These are phyloP conservation scores for Macrotyloma uniflorum DNA, from an alignment of 306 rosid species.

Conservation along the genomic window DNA sequence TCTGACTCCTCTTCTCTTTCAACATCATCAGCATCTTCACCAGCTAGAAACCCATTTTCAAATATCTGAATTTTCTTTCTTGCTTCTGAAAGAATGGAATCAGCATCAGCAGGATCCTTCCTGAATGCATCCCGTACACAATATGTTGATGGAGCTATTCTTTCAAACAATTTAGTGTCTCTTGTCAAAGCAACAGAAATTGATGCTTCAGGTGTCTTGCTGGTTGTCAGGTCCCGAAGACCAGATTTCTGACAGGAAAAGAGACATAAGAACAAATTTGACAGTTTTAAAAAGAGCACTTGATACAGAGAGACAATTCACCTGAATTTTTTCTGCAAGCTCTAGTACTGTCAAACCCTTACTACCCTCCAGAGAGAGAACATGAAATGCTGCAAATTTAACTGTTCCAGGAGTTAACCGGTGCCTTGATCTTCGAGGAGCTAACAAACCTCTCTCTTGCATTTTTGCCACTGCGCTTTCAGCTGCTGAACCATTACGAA, in stretches of 20 bases:
- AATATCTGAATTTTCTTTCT: conserved; percentile 94
- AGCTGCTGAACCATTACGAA: conserved; percentile 97
- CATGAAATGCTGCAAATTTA: conserved; percentile 98
- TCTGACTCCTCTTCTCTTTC: conserved; percentile 94
- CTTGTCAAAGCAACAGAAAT: conserved; percentile 99
- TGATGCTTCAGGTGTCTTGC: conserved; percentile 99
- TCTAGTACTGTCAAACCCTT: conserved; percentile 90
- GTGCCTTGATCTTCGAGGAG: conserved; percentile 91
- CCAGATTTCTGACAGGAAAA: conserved; percentile 80
- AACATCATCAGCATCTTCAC: conserved; percentile 88
- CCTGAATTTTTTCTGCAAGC: conserved; percentile 99
- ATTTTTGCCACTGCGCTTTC: conserved; percentile 89
- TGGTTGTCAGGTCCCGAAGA: conserved; percentile 95
- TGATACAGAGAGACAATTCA: conserved; percentile 32
- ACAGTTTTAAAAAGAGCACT: conserved; percentile 7
- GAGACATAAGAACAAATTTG: conserved; percentile 25
- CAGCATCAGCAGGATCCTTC: conserved; percentile 94
- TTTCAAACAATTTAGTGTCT: conserved; percentile 97
- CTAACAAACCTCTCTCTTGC: conserved; percentile 95
- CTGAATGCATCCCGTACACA: conserved; percentile 90
- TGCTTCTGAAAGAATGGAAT: conserved; percentile 82
- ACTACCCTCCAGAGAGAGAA: conserved; percentile 92
- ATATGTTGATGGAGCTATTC: conserved; percentile 98
- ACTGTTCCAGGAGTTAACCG: conserved; percentile 99
- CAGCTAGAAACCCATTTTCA: conserved; percentile 90